Evolutionary conservation across 257 asterid species (phyloP), one percentile per base, ranked within the genome.

Genomic region (Capsicum rhomboideum): DNA sequence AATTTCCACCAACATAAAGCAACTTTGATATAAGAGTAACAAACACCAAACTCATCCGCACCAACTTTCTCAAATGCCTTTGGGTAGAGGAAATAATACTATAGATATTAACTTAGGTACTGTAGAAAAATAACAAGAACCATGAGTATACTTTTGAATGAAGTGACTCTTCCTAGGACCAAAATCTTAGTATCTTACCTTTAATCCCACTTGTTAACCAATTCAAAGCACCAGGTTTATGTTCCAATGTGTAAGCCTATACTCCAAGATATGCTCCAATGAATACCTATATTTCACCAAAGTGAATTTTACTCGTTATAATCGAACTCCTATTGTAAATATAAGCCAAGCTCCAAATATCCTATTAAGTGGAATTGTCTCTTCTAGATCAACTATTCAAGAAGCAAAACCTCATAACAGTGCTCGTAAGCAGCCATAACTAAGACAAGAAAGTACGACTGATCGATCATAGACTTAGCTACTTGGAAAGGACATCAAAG

Each of bases 211-310:
- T 82, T 86, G 84, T 71, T 59, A 54, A 78, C 69, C 78, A 87
- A 85, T 78, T 74, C 85, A 87, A 67, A 42, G 88, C 85, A 59
- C 86, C 64, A 69, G 75, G 54, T 85, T 49, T 83, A 85, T 37
- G 84, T 81, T 58, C 86, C 90, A 85, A 87, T 66, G 80, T 85
- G 86, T 79, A 87, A 83, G 85, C 75, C 88, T 87, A 85, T 66
- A 63, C 87, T 88, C 87, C 88, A 54, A 84, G 84, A 84, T 83
- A 82, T 74, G 85, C 87, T 79, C 88, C 88, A 80, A 59, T 78
- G 78, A 83, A 87, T 83, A 85, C 88, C 90, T 84, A 85, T 83
- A 88, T 83, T 75, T 80, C 85, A 83, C 84, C 88, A 79, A 80
- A 83, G 83, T 64, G 53, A 87, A 85, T 59, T 82, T 63, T 64